Base-by-base conservation (phyloP, 768 basidiomycete genomes). In the Boletus subparvulus region DNA sequence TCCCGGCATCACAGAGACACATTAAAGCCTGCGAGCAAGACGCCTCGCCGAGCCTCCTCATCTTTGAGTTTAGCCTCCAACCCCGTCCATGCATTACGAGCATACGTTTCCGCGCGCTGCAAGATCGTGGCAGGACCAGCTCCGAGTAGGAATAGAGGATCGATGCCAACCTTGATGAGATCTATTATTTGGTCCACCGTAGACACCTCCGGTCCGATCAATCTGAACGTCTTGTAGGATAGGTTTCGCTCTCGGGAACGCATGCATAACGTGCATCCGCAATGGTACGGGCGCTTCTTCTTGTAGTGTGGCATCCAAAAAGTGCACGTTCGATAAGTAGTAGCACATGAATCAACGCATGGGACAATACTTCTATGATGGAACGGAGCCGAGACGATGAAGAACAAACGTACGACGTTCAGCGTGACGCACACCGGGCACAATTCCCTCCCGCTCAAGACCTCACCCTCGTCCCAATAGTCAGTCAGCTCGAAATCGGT, bases 401-500 rank as follows among this genome's bases (percentile, higher is more conserved):
- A 39, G 17, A 39, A 17, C 11, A n/a, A 4, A 79, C 84, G 13
- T 59, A 93, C 91, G 26, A 92, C 61, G 59, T 94, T 92, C 51
- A 94, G 67, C 2, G 91, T 92, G 26, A 93, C 73, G 58, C 84
- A 84, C 5, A 94, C 77, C 0, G 92, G 93, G 85, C 92, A 89
- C 14, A 67, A 61, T 2, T 88, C 82, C 58, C 84, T 75, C 2
- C 85, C 85, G 39, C 75, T 78, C 30, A 93, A 65, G 17, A 76
- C 70, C 54, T 85, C 87, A 0, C 93, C 93, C 60, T 91, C 90
- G 64, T 92, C 92, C 90, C 90, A 92, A 59, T 86, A 90, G 69
- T 95, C 92, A 12, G 85, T 80, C 21, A 94, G 78, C 73, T 95
- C 93, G 62, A 94, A 94, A 69, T 95, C 93, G 10, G 83, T 82